Evolutionary conservation across 1,139 yeast species (phyloP), one percentile per base, ranked within the genome.

Genomic region (Williopsis jadinii): DNA sequence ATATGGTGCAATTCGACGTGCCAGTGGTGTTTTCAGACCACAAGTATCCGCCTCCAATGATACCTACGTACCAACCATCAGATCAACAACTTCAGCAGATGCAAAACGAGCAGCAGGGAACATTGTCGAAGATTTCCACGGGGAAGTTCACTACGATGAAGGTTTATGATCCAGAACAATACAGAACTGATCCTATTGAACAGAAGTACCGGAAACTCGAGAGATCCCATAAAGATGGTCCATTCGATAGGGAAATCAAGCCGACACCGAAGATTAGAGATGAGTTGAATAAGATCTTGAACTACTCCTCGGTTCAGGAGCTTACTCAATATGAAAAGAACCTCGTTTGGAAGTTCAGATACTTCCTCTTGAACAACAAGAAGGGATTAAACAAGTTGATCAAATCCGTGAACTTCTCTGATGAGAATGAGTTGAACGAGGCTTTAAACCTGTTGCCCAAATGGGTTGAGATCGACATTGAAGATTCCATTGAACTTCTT

Each of bases 281-380:
- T 50, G 84, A 84, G 50, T 68, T 92, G 41, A 68, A 77, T 45
- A 70, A 64, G 41, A 84, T 90, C 5, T 67, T 90, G 40, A 69
- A 71, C 30, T 86, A 81, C 52, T 92, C 97, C 1, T 88, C 96
- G 2, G 92, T 87, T 35, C 82, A 85, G 39, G 87, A 81, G 52
- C 67, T 92, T 37, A 73, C 81, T 8, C 90, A 84, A 41, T 80
- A 84, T 55, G 97, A 92, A 51, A 88, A 85, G 66, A 88, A 88
- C 50, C 64, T 88, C 53, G 73, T 94, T 13, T 92, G 97, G 97
- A 85, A 85, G 61, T 92, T 84, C 61, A 67, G 98, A 41, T 92
- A 86, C 64, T 90, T 82, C 60, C 72, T 90, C 42, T 75, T 92
- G 36, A 79, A 84, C 47, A 84, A 83, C 54, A 77, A 75, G 51